Percentiles rank a stretch among this genome's conserved stretches.
These are phyloP conservation scores for Diaporthe sp. DNA, from an alignment of 2,329 filamentous ascomycete species.

Conservation along the genomic window DNA sequence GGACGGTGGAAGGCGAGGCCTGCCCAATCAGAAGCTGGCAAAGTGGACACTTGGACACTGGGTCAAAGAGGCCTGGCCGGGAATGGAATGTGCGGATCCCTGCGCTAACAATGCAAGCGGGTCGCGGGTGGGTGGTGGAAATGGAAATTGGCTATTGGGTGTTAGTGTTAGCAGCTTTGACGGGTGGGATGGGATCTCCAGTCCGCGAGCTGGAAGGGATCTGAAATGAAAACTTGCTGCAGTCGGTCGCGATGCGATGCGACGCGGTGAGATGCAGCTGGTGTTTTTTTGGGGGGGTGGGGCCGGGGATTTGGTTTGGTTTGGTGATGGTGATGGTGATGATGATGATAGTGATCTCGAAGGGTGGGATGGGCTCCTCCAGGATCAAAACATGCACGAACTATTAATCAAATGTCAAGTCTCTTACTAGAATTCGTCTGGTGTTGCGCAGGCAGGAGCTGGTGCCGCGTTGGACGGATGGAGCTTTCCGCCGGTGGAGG, in stretches of 20 bases:
- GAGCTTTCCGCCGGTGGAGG: constrained; percentile 10
- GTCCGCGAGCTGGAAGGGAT: not conserved
- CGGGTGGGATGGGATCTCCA: not conserved
- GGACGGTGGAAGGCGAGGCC: constrained; percentile 6
- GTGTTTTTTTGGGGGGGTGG: not conserved
- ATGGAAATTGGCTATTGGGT: not conserved
- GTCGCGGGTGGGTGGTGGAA: constrained; percentile 16
- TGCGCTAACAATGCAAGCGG: constrained; percentile 31
- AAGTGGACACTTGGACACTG: constrained; percentile 24
- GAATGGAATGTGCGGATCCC: constrained; percentile 27
- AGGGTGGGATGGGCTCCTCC: not conserved
- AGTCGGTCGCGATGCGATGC: not conserved
- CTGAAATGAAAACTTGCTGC: not conserved
- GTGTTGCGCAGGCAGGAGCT: not conserved
- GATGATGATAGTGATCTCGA: not conserved
- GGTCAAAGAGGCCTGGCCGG: constrained; percentile 25
- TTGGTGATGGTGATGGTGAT: not conserved
- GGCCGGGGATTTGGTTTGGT: not conserved
- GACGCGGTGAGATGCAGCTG: not conserved
- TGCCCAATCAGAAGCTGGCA: constrained; percentile 25
- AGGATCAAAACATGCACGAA: not conserved
- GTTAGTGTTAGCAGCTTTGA: constrained; percentile 13
- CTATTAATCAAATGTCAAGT: not conserved
- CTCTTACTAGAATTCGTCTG: constrained; percentile 1
- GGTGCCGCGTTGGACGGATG: constrained; percentile 14